Base-by-base conservation (phyloP, 805 yeast species). In the Candida coleopterorum region DNA sequence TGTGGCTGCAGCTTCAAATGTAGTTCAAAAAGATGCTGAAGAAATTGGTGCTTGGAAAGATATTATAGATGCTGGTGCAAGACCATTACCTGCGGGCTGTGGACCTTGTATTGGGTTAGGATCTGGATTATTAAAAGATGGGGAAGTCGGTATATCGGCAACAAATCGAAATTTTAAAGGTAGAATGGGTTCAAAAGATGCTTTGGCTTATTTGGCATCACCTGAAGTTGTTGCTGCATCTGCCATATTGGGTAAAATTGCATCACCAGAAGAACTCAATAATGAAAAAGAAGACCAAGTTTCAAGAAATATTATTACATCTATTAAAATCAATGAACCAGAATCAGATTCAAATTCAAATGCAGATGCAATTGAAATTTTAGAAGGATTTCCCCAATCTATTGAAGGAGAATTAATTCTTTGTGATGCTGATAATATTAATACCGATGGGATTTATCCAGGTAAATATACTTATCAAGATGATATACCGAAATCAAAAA, bases 31-130 rank as follows among this genome's bases (percentile, higher is more conserved):
- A 49, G 96, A 89, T 49, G 98, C 98, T 31, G 95, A 85, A 64
- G 75, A 77, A 24, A 68, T 64, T 29, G 98, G 99, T 38, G 94
- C 95, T 11, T 94, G 99, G 98, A 74, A 88, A 51, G 78, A 77
- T 15, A 72, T 93, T 40, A 53, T 93, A 32, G 90, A 81, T 38
- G 96, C 97, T 8, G 99, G 99, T 36, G 95, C 96, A 41, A 85
- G 68, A 50, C 86, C 96, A 24, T 75, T 93, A 49, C 97, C 97
- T 15, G 95, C 98, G 11, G 99, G 99, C 16, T 93, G 99, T 68
- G 99, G 99, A 31, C 99, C 99, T 17, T 93, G 99, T 70, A 93
- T 93, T 55, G 99, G 99, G 25, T 70, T 93, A 38, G 99, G 99
- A 38, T 74, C 94, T 20, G 99, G 99, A 34, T 69, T 93, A 46